Evolutionary conservation across 352 stramenopile genomes (phyloP), one percentile per base, ranked within the genome.

Genomic region (Pythium myriotylum): DNA sequence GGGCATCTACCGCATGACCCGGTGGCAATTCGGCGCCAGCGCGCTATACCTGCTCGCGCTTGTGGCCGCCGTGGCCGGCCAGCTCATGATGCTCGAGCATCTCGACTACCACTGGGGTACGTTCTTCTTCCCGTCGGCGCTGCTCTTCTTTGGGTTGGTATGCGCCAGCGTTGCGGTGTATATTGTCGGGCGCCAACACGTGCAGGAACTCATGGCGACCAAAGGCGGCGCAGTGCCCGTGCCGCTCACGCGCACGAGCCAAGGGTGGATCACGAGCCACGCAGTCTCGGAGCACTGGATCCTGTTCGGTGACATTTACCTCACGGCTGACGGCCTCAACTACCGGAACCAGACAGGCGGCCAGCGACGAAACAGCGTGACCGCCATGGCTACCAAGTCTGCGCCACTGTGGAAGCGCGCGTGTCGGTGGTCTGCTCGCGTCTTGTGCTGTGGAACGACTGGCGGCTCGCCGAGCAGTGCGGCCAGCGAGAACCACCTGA

Each of bases 261-360:
- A 89, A 40, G 85, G 83, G 1, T 94, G 85, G 85, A 91, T 94
- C 67, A 94, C 85, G 6, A 86, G 74, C 40, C 84, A 91, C 59
- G 85, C 85, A 0, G 74, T 92, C 9, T 74, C 85, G 6, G 85
- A 94, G 65, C 79, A 90, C 55, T 94, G 85, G 85, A 85, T 91
- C 59, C 77, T 94, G 19, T 87, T 94, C 23, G 85, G 85, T 24
- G 79, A 92, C 41, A 77, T 94, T 37, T 80, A 84, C 39, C 59
- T 94, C 24, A 94, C 85, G 7, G 61, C 68, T 0, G 71, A 80
- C 20, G 85, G 83, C 17, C 70, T 92, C 17, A 68, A 81, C n/a
- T 54, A 74, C 9, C 81, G 83, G 17, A 86, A 89, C 48, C 67
- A 72, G 17, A 84, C 81, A 49, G 59, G 55, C 17, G 37, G 54